Evolutionary conservation across 2,329 filamentous ascomycete genomes (phyloP).

Genomic region (Neoascochyta sp.): DNA sequence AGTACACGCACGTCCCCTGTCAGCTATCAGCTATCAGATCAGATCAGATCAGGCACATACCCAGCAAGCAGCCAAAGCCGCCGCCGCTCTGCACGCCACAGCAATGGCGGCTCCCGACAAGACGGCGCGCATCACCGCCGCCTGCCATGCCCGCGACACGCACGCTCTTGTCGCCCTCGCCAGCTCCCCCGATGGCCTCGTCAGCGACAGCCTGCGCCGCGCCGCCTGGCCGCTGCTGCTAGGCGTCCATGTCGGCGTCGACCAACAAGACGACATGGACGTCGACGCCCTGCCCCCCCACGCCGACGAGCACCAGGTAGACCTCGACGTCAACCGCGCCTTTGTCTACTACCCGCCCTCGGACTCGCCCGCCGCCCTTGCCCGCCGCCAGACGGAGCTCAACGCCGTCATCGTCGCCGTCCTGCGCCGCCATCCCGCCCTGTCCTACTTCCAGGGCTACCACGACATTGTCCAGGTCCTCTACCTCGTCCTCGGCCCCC

Average conservation of each 20-base stretch:
- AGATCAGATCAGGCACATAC: too few species aligned
- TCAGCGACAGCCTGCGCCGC: conserved; percentile 58
- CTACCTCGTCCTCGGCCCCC: conserved; percentile 72
- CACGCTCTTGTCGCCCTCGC: conserved; percentile 42
- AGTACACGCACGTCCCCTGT: too few species aligned
- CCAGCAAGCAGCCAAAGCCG: too few species aligned
- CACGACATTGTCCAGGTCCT: conserved; percentile 98
- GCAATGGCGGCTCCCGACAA: too few species aligned
- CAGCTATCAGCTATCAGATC: too few species aligned
- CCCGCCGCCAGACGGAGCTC: conserved; percentile 69
- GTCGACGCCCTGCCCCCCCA: conserved; percentile 63
- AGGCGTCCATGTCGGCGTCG: conserved; percentile 32
- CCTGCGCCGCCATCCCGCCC: conserved; percentile 73
- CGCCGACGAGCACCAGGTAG: conserved; percentile 83
- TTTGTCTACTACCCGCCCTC: conserved; percentile 95
- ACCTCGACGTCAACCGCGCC: conserved; percentile 88
- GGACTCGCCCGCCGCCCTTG: conserved; percentile 65
- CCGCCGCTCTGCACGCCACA: too few species aligned
- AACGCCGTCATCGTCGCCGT: conserved; percentile 76
- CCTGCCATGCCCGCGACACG: conserved; percentile 42
- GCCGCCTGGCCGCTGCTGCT: conserved; percentile 68
- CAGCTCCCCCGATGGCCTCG: conserved; percentile 43
- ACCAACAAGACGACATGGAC: conserved; percentile 17
- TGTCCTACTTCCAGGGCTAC: conserved; percentile 97
- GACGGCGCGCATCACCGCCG: conserved; percentile 44